Base-by-base conservation (phyloP, 768 basidiomycete species). In the Naganishia onofrii region DNA sequence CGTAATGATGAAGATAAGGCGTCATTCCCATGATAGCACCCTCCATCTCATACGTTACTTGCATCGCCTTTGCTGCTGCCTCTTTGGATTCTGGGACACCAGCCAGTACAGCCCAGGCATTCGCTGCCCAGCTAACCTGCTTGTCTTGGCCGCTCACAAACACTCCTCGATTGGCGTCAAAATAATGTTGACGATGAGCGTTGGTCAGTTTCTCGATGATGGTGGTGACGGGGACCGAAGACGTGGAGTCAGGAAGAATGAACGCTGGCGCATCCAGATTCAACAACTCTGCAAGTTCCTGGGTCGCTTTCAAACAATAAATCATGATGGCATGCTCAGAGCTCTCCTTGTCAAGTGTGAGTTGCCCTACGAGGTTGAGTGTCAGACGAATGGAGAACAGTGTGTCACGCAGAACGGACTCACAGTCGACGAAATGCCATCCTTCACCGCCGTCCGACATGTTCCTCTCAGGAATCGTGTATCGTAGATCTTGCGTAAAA, bases 351-450 rank as follows among this genome's bases (percentile, higher is more conserved):
- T 76, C 69, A 13, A 76, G 73, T 29, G 36, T 53, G 17, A 56
- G 66, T 63, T 75, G 52, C 74, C 74, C 74, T 75, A 26, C 6
- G 12, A 8, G 53, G 56, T 19, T 17, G 7, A 6, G 23, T 8
- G 42, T 42, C 42, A 42, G 42, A 8, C 42, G 13, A 7, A 10
- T 2, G 42, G 2, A 42, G 9, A 15, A 7, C 21, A 36, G 15
- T 10, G 15, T 5, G 17, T 12, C n/a, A n/a, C n/a, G 42, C 9
- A 23, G 44, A 53, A 17, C 0, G 2, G 17, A 72, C 75, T 67
- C 38, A 76, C 75, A 74, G 52, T 76, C 75, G 7, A 76, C 51
- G 69, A 76, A 76, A 63, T 73, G 72, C 75, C 75, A 74, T 10
- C 70, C 38, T n/a, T 38, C 71, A 15, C 57, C 68, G 29, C 51